phyloP scores from a whole-genome alignment of 2,329 filamentous ascomycete species.

The Hymenotorrendiella dingleyae region DNA sequence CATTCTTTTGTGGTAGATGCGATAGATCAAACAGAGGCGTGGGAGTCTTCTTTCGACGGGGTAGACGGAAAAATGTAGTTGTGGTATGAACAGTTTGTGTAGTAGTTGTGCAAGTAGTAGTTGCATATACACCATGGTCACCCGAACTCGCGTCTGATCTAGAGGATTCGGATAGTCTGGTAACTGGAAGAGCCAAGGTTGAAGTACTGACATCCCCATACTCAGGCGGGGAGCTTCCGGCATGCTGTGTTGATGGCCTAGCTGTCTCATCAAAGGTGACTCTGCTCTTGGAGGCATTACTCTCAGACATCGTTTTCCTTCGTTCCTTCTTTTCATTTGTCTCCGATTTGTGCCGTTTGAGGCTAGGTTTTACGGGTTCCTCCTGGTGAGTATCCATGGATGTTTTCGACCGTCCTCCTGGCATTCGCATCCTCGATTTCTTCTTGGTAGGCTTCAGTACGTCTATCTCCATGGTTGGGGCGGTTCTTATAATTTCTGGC shows the following conservation, averaged over 20 bases:
- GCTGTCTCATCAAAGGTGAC: constrained; percentile 59
- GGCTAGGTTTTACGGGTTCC: constrained; percentile 8
- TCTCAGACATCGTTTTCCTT: constrained; percentile 35
- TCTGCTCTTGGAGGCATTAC: constrained; percentile 32
- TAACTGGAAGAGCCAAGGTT: constrained; percentile 56
- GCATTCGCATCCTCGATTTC: constrained; percentile 48
- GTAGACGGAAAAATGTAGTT: constrained; percentile 74
- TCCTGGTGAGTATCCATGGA: constrained; percentile 13
- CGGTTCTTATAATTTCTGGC: constrained; percentile 82
- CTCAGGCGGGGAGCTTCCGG: constrained; percentile 43
- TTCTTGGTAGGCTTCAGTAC: constrained; percentile 46
- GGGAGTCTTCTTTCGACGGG: constrained; percentile 63
- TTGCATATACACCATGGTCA: constrained; percentile 55
- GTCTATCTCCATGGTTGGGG: constrained; percentile 65
- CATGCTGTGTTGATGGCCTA: constrained; percentile 41
- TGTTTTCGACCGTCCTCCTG: constrained; percentile 40
- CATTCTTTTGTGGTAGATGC: constrained; percentile 75
- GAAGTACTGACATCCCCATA: constrained; percentile 58
- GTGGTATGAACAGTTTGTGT: constrained; percentile 58
- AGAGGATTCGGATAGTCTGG: constrained; percentile 77
- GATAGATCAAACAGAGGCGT: constrained; percentile 81
- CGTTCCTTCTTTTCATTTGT: constrained; percentile 36
- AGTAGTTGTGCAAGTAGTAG: constrained; percentile 52
- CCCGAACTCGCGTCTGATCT: constrained; percentile 79
- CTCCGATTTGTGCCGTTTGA: constrained; percentile 18